Evolutionary conservation across 148 eudicot genomes (phyloP).

Genomic region (Suaeda aralocaspica): DNA sequence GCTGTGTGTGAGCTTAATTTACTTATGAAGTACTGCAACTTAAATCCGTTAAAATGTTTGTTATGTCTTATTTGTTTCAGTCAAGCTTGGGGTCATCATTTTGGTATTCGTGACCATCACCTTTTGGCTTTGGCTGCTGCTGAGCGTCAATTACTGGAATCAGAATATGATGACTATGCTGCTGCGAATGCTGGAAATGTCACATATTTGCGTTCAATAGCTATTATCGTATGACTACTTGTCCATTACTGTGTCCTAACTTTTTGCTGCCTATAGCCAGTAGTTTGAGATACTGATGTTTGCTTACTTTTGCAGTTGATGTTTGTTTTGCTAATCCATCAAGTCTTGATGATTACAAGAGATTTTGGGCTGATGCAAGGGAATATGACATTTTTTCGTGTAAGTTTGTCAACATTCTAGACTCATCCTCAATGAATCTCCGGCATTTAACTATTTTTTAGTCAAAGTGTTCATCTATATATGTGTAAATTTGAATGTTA

Average conservation of each 20-base stretch:
- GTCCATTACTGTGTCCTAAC: background rate
- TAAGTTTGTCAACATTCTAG: constrained; percentile 22
- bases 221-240: constrained; percentile 44
- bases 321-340: constrained; percentile 66
- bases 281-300: constrained; percentile 8
- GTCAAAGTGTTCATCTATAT: background rate
- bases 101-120: constrained; percentile 47
- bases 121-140: constrained; percentile 62
- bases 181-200: constrained; percentile 50
- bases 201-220: constrained; percentile 58
- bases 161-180: constrained; percentile 70
- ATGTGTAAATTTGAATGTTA: too few relatives aligned
- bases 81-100: constrained; percentile 68
- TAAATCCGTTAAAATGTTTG: background rate
- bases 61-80: constrained; percentile 26
- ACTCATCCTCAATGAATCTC: background rate
- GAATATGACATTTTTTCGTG: constrained; percentile 50
- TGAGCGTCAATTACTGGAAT: constrained; percentile 58
- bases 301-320: constrained; percentile 48
- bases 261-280: background rate
- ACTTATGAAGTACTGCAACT: background rate
- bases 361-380: constrained; percentile 60
- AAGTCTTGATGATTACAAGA: constrained; percentile 57
- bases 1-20: background rate
- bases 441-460: background rate